These are phyloP conservation scores for Cyathus striatus DNA, from an alignment of 768 basidiomycete genomes.

Conservation along the genomic window DNA sequence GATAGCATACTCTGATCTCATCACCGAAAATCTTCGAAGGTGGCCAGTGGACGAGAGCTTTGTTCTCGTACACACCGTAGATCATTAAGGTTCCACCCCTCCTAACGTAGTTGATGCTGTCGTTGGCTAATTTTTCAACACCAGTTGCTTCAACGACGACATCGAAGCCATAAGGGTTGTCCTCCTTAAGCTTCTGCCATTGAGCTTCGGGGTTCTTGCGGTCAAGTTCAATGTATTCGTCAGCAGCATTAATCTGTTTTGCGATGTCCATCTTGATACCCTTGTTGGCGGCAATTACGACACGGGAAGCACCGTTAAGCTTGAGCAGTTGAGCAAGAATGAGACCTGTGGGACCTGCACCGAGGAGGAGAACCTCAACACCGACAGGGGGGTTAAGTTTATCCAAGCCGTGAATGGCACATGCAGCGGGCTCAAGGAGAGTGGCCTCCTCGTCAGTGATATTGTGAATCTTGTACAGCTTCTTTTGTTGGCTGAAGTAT, in stretches of 20 bases:
- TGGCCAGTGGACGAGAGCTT: slow-evolving; percentile 80
- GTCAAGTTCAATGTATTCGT: slow-evolving; percentile 86
- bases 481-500: slow-evolving; percentile 42
- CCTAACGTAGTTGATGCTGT: slow-evolving; percentile 85
- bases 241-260: slow-evolving; percentile 69
- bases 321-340: slow-evolving; percentile 86
- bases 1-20: slow-evolving; percentile 33
- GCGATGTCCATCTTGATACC: slow-evolving; percentile 90
- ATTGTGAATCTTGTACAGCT: slow-evolving; percentile 85
- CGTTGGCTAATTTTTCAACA: slow-evolving; percentile 79
- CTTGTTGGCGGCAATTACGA: slow-evolving; percentile 86
- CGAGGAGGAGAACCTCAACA: slow-evolving; percentile 77
- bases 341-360: slow-evolving; percentile 85
- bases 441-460: slow-evolving; percentile 85
- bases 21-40: slow-evolving; percentile 67
- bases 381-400: slow-evolving; percentile 81
- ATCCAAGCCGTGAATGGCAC: slow-evolving; percentile 89
- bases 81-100: slow-evolving; percentile 84
- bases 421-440: slow-evolving; percentile 85
- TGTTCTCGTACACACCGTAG: slow-evolving; percentile 89
- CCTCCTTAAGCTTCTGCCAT: slow-evolving; percentile 75
- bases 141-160: slow-evolving; percentile 71
- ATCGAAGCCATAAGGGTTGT: slow-evolving; percentile 86
- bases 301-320: slow-evolving; percentile 74
- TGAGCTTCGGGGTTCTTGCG: slow-evolving; percentile 68